A percentile compares a stretch with the other conserved stretches of the same genome.
Evolutionary conservation across 73 alveolate species (phyloP).

Genomic region (Symbiodinium pilosum): DNA sequence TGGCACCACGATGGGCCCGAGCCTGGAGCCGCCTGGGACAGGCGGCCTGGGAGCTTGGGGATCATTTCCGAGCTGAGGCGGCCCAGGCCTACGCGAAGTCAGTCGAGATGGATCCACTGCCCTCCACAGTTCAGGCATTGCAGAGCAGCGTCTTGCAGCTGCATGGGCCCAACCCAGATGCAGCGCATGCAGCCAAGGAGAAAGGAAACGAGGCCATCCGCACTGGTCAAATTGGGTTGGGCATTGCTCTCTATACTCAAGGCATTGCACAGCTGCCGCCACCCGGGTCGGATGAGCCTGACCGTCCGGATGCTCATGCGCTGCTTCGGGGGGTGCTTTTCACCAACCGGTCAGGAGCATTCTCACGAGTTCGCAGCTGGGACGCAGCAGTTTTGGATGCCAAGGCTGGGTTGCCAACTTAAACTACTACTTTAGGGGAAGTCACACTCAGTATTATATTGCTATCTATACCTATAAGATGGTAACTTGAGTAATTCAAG

Average conservation of each 20-base stretch:
- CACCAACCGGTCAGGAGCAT: constrained; percentile 85
- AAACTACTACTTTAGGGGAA: too few relatives aligned
- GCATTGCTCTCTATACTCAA: constrained; percentile 48
- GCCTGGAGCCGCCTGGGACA: constrained; percentile 93
- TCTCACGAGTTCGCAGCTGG: constrained; percentile 51
- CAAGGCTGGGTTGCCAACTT: too few relatives aligned
- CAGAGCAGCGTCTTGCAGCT: constrained; percentile 48
- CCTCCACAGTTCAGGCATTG: constrained; percentile 42
- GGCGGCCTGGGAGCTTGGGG: constrained; percentile 68
- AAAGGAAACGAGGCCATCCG: constrained; percentile 64
- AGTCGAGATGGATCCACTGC: constrained; percentile 68
- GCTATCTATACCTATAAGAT: too few relatives aligned
- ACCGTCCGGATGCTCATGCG: constrained; percentile 52
- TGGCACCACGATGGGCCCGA: constrained; percentile 90
- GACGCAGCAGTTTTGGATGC: constrained; percentile 76
- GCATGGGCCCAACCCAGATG: constrained; percentile 73
- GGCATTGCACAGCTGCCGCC: constrained; percentile 72
- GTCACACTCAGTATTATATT: too few relatives aligned
- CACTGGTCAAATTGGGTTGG: constrained; percentile 47
- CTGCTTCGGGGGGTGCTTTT: constrained; percentile 58
- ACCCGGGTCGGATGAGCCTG: background rate
- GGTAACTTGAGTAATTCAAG: too few relatives aligned
- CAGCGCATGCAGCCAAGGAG: constrained; percentile 77
- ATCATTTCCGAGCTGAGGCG: constrained; percentile 23
- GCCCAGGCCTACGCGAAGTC: constrained; percentile 61